Evolutionary conservation across 2,329 filamentous ascomycete species (phyloP), one percentile per base, ranked within the genome.

Genomic region (Dactylellina haptotyla): DNA sequence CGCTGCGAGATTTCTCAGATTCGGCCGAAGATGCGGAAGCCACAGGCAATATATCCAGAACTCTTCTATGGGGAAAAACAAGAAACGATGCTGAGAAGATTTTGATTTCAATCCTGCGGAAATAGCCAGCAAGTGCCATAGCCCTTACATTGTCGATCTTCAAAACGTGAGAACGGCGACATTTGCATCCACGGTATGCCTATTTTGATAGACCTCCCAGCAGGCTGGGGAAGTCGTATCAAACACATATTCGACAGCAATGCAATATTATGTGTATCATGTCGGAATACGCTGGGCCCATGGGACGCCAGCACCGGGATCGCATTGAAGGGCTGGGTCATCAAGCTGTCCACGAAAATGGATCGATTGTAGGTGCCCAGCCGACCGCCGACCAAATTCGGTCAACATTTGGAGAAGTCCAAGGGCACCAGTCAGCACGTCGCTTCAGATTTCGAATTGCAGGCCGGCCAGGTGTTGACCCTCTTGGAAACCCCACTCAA

Each of bases 361-460:
- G 32, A 34, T 34, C 6, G 32, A 50, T 54, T 34, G 59, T 45
- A 48, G 39, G 61, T 56, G 6, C 48, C 61, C 50, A 65, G 10
- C 61, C 61, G 61, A 56, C 50, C 18, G 10, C 9, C 37, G 30
- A 25, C 61, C 61, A 30, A 65, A 65, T 45, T 28, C n/a, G 61
- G 61, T n/a, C 28, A 65, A 56, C 50, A 30, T 37, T 23, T 30
- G 61, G 61, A 65, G 61, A 65, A 65, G 45, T 28, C 6, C 23
- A 23, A 20, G 41, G 14, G 18, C 45, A 26, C 45, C 46, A 43
- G 48, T 30, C 48, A 46, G 58, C 61, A 48, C 50, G 54, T 37
- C 59, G 61, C 61, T 57, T 65, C 61, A 50, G 61, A 65, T 57
- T 56, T 65, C 48, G 59, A 46, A 54, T 43, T 64, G 10, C 37